phyloP scores from a whole-genome alignment of 257 asterid genomes.

The Ehretia macrophylla region DNA sequence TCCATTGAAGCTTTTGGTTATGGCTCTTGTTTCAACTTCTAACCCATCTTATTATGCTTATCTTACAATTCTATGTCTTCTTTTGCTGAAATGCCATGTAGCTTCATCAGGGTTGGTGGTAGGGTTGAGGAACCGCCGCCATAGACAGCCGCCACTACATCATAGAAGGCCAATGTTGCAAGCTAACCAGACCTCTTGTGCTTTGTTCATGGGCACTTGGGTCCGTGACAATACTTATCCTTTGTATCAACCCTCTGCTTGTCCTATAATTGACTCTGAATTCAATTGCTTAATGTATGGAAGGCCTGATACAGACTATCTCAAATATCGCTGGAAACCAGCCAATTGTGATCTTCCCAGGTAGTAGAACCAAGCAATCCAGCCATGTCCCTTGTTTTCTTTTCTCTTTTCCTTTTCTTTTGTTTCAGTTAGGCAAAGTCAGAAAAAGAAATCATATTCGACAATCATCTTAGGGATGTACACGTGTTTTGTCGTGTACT shows the following conservation, averaged over 20 bases:
- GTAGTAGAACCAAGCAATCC: conserved; percentile 18
- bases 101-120: conserved; percentile 48
- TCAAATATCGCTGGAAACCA: conserved; percentile 87
- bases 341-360: conserved; percentile 75
- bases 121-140: conserved; percentile 39
- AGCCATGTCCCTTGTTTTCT: neutral
- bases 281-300: conserved; percentile 84
- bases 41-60: conserved; percentile 3
- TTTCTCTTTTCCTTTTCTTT: neutral
- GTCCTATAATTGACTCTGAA: conserved; percentile 63
- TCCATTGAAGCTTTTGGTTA: conserved; percentile 24
- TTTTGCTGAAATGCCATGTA: conserved; percentile 19
- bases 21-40: conserved; percentile 35
- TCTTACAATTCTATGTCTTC: conserved; percentile 27
- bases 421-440: no score
- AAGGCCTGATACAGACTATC: conserved; percentile 89
- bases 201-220: conserved; percentile 78
- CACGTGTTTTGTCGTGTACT: no score
- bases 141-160: conserved; percentile 16
- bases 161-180: conserved; percentile 43
- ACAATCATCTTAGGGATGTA: no score
- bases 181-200: conserved; percentile 51
- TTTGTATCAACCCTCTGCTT: conserved; percentile 50
- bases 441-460: no score
- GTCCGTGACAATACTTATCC: conserved; percentile 67